Evolutionary conservation across 2,329 filamentous ascomycete species (phyloP), one percentile per base, ranked within the genome.

Genomic region (Botrytis deweyae): DNA sequence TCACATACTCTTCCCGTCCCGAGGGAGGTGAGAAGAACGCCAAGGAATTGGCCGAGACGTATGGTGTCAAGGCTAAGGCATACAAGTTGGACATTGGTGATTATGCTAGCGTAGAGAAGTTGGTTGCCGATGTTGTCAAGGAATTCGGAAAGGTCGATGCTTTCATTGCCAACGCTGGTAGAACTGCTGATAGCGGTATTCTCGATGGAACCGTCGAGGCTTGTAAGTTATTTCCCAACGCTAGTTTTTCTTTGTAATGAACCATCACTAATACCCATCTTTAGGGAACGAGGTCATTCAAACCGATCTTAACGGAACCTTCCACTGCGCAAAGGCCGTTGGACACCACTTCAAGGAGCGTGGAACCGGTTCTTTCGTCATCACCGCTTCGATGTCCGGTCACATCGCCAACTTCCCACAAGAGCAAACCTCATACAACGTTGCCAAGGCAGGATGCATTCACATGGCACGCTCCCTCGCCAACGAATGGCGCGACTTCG

Each of bases 111-210:
- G 88, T 88, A 74, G 83, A 88, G 81, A 82, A 73, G 52, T 72
- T 90, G 73, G 88, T 91, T 78, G 82, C 85, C 76, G 84, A 88
- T 62, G 88, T 91, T 71, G 84, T 91, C 80, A 84, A 85, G 77
- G 92, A 95, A 80, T 95, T 94, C 64, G 89, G 89, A 82, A 87
- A 90, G 83, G 87, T 91, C 79, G 89, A 91, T 79, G 87, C 87
- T 78, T 90, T 91, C 83, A 87, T 91, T 77, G 89, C 89, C 83
- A 92, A 92, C 82, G 91, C 92, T 33, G 92, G 92, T 73, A 88
- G 89, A 75, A 93, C 92, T 9, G 91, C 91, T 77, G 87, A 91
- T 83, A 85, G 84, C 72, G 91, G 91, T 74, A 87, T 93, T 80
- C 85, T 93, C 67, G 91, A 93, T 76, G 89, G 89, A 76, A 85